Evolutionary conservation across 768 basidiomycete species (phyloP), one percentile per base, ranked within the genome.

Genomic region (Naganishia friedmannii): DNA sequence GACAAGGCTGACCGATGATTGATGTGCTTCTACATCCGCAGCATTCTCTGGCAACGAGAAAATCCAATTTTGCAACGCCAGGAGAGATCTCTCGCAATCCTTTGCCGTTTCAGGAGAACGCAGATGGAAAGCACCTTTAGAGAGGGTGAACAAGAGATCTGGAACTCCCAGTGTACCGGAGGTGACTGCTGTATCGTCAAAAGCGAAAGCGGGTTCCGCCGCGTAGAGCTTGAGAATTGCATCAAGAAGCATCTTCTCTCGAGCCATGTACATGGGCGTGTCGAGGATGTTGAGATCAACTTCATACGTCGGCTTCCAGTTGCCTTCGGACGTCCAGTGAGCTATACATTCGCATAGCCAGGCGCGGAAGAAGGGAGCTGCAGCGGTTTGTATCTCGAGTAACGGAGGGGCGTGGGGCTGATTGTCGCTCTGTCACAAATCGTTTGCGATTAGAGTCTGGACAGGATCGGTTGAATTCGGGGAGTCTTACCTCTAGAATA

Each of bases 211-310:
- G 1, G 68, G 68, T 29, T 69, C 68, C 21, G 58, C 53, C 7
- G 68, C 68, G 28, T 69, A 69, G 10, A 69, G 34, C 26, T 63
- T 63, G 23, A 63, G 37, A 23, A 63, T 63, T 23, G 60, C 60
- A 63, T 63, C 60, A 26, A 63, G 60, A 1, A 63, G 60, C 42
- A 63, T 63, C 26, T 63, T 63, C 39, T 63, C 60, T 28, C 60
- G 60, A 8, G 60, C 60, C 60, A 63, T 63, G 39, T 63, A 63
- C 12, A n/a, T 63, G 12, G 60, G 60, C 10, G 42, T 63, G 60
- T 63, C 60, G 26, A 63, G 39, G 28, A 63, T 12, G 26, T 63
- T 63, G 42, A 63, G 37, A n/a, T 63, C 60, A 4, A 63, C 60
- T 29, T 63, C 60, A 21, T 63, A 45, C 26, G 60, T 63, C 23